Conservation (phyloP, 2,329 filamentous ascomycete species). For the Ceratocystis harringtonii region DNA sequence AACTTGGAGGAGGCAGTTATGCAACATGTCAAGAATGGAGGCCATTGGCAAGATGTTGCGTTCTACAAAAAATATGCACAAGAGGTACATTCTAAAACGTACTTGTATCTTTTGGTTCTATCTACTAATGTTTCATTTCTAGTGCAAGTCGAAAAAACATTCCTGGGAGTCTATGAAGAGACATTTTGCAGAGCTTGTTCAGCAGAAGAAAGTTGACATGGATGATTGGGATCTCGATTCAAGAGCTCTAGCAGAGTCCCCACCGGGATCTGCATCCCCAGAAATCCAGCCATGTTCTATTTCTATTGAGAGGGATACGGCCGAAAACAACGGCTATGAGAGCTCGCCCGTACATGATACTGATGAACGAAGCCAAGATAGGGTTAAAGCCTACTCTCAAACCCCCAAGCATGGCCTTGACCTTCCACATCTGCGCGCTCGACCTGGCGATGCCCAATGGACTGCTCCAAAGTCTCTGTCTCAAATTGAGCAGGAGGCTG, state of each 20-base stretch:
- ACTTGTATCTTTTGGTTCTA: background rate
- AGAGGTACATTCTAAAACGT: constrained; percentile 8
- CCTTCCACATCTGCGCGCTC: background rate
- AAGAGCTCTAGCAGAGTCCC: background rate
- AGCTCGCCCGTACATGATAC: too few relatives aligned
- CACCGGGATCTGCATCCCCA: background rate
- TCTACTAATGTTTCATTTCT: background rate
- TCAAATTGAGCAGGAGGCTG: background rate
- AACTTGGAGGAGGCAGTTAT: constrained; percentile 11
- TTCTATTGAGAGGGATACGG: too few relatives aligned
- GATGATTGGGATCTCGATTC: constrained; percentile 9
- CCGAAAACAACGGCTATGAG: too few relatives aligned
- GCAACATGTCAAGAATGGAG: constrained; percentile 16
- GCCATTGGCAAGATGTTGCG: constrained; percentile 16
- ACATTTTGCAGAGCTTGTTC: constrained; percentile 14
- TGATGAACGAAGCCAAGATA: too few relatives aligned
- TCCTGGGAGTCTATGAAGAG: constrained; percentile 10
- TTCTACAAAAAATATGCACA: constrained; percentile 15
- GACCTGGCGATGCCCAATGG: background rate
- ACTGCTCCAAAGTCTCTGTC: background rate
- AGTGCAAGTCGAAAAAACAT: constrained; percentile 5
- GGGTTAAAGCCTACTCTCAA: too few relatives aligned
- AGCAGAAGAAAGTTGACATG: constrained; percentile 13
- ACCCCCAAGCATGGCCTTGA: background rate
- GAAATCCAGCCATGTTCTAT: background rate